Conservation (phyloP, 2,329 filamentous ascomycete genomes). For the Nannizziopsis barbatae region DNA sequence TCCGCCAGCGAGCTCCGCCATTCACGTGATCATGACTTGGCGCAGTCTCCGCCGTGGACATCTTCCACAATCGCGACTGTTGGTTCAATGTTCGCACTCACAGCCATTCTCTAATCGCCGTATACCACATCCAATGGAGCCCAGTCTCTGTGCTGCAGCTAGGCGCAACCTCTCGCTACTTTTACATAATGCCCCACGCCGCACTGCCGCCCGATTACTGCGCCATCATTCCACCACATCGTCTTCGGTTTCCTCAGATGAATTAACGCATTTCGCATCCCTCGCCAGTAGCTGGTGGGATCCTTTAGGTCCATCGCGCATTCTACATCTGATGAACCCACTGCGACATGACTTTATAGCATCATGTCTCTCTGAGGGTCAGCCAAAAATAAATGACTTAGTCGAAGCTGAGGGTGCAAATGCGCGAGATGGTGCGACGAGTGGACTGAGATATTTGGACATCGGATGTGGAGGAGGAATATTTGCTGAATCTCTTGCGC, state of each 20-base stretch:
- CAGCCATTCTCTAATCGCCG: too few species aligned
- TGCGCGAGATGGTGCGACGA: constrained; percentile 8
- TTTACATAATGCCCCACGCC: constrained; percentile 9
- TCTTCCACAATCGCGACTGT: too few species aligned
- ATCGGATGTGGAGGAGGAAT: constrained; percentile 94
- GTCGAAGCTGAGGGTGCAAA: background rate
- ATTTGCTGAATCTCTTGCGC: constrained; percentile 61
- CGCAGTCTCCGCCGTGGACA: too few species aligned
- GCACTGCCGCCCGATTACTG: constrained; percentile 8
- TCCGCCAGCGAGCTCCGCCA: too few species aligned
- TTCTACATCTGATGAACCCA: constrained; percentile 96
- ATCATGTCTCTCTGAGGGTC: constrained; percentile 51
- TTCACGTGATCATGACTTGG: too few species aligned
- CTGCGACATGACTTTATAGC: constrained; percentile 86
- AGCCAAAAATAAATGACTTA: constrained; percentile 15
- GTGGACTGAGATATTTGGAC: constrained; percentile 63
- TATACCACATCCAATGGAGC: background rate
- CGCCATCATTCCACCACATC: constrained; percentile 14
- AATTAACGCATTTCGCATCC: constrained; percentile 87
- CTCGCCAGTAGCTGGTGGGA: constrained; percentile 97
- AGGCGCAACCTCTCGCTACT: constrained; percentile 12
- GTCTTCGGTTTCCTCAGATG: constrained; percentile 72
- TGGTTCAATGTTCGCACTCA: background rate
- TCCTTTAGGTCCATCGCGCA: constrained; percentile 77
- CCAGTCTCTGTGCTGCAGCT: constrained; percentile 2